Conservation (phyloP, 2,329 filamentous ascomycete genomes). For the Claviceps sp. region DNA sequence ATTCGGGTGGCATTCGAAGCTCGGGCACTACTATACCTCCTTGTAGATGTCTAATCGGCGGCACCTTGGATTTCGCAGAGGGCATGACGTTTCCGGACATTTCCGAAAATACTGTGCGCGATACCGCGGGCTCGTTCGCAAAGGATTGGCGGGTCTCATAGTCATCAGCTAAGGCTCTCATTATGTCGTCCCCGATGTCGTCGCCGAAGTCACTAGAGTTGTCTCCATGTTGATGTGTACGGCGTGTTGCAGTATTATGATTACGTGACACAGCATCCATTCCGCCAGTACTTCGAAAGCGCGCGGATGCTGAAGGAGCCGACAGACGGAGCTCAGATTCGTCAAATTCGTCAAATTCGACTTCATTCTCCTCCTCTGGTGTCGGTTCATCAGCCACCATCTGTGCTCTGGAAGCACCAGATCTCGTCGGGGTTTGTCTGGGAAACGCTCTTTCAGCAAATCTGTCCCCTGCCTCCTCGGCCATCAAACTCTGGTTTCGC, state of each 20-base stretch:
- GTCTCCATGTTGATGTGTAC: conserved; percentile 14
- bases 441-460: conserved; percentile 13
- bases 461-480: conserved; percentile 13
- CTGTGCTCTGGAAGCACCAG: conserved; percentile 2
- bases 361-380: conserved; percentile 11
- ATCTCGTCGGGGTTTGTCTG: conserved; percentile 8
- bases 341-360: conserved; percentile 18
- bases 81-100: conserved; percentile 33
- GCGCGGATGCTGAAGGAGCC: background rate
- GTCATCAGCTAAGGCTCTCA: conserved; percentile 34
- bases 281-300: background rate
- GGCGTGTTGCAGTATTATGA: background rate
- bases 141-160: conserved; percentile 29
- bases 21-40: conserved; percentile 12
- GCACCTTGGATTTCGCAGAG: conserved; percentile 18
- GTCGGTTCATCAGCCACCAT: background rate
- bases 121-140: conserved; percentile 10
- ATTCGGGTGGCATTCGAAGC: conserved; percentile 31
- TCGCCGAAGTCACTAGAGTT: conserved; percentile 36
- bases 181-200: conserved; percentile 30
- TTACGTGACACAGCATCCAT: background rate
- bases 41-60: conserved; percentile 17
- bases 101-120: conserved; percentile 29
- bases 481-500: conserved; percentile 11
- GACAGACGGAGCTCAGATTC: conserved; percentile 12